A percentile compares a stretch with the other conserved stretches of the same genome.
These are phyloP conservation scores for Aaosphaeria pasadenensis DNA, from an alignment of 2,329 filamentous ascomycete species.

Conservation along the genomic window DNA sequence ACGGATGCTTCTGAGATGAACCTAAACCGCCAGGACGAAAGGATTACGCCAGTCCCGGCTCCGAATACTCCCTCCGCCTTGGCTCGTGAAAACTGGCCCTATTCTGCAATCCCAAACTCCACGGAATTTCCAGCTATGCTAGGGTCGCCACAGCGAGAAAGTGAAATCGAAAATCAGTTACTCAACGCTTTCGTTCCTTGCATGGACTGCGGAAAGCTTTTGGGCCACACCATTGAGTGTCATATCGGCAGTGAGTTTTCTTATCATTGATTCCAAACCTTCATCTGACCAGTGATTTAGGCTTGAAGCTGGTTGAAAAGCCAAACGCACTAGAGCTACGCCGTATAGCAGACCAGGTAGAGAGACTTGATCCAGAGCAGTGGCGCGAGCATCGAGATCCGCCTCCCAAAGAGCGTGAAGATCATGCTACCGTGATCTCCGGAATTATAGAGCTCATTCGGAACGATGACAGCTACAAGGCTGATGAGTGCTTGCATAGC, in stretches of 20 bases:
- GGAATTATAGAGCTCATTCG: background rate
- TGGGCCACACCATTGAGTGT: conserved; percentile 12
- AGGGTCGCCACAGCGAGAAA: no score
- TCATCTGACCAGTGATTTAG: conserved; percentile 2
- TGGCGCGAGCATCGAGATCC: conserved; percentile 17
- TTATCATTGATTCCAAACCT: background rate
- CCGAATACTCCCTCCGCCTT: no score
- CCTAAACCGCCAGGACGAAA: no score
- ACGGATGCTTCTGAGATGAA: no score
- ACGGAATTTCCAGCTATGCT: no score
- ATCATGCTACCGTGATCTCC: background rate
- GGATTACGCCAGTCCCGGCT: no score
- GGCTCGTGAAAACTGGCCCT: no score
- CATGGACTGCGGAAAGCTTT: conserved; percentile 20
- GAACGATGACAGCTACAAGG: background rate
- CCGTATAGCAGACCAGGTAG: conserved; percentile 8
- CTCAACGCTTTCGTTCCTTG: conserved; percentile 15
- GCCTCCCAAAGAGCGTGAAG: background rate
- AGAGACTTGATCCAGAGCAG: conserved; percentile 22
- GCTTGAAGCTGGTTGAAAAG: conserved; percentile 6
- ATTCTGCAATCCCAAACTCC: no score
- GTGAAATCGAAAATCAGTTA: background rate
- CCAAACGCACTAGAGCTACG: conserved; percentile 11
- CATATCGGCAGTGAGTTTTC: conserved; percentile 17
- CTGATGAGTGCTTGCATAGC: background rate